These are phyloP conservation scores for Arachis hypogaea DNA, from an alignment of 306 rosid species.

Conservation along the genomic window DNA sequence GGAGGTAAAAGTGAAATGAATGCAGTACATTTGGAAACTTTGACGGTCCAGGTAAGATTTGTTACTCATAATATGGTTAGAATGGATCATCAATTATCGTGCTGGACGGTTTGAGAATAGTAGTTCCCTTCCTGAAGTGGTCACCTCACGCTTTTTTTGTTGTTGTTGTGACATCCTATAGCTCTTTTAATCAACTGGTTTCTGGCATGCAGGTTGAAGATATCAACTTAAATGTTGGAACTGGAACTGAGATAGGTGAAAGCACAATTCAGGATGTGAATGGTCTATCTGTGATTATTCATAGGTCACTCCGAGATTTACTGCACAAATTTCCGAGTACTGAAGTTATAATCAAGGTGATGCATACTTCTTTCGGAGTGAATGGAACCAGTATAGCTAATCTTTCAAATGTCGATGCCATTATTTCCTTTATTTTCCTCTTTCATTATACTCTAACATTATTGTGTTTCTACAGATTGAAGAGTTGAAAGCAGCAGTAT, in stretches of 20 bases:
- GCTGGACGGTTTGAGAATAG: constrained; percentile 6
- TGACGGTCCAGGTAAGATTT: constrained; percentile 74
- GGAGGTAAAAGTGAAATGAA: constrained; percentile 81
- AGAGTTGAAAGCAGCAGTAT: constrained; percentile 87
- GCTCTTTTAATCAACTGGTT: constrained; percentile 17
- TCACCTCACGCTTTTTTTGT: constrained; percentile 11
- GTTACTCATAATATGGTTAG: constrained; percentile 30
- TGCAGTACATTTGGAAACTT: constrained; percentile 85
- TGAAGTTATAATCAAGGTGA: constrained; percentile 75
- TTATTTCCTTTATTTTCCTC: constrained; percentile 18
- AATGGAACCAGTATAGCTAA: constrained; percentile 12
- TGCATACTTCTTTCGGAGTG: constrained; percentile 23
- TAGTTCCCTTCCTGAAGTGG: constrained; percentile 10
- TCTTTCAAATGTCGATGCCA: constrained; percentile 22
- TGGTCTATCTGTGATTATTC: constrained; percentile 81
- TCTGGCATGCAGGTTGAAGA: constrained; percentile 74
- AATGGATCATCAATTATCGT: constrained; percentile 14
- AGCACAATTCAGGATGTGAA: constrained; percentile 91
- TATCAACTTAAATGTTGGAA: constrained; percentile 90
- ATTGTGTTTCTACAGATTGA: constrained; percentile 64
- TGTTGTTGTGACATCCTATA: not conserved
- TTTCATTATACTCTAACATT: not conserved
- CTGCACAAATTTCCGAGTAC: constrained; percentile 69
- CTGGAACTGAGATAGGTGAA: constrained; percentile 76
- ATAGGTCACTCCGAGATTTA: constrained; percentile 88